Evolutionary conservation across 2,329 filamentous ascomycete species (phyloP), one percentile per base, ranked within the genome.

Genomic region (Aspergillus terreus): DNA sequence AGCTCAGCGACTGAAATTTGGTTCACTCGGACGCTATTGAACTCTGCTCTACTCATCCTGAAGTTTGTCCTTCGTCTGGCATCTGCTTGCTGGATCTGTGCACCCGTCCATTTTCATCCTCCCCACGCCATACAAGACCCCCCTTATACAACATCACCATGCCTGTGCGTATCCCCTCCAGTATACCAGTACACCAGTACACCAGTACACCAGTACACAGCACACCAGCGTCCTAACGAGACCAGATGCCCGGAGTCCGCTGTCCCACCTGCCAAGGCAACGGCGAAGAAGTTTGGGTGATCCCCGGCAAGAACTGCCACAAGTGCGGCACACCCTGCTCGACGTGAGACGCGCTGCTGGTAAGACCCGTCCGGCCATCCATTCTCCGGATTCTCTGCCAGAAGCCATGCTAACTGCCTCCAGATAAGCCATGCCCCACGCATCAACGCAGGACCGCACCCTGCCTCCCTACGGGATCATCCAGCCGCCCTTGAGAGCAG

Each of bases 261-360:
- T 76, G 73, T 52, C 72, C 72, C 27, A 70, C 56, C 15, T 76
- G 73, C 51, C 50, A 59, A 46, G 54, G 52, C 2, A 50, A 65
- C 6, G 71, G 71, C 21, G 59, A 68, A 47, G 72, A 74, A 57
- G 62, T 66, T 21, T 76, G 73, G 73, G 73, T 76, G 3, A 76
- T 76, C 49, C 73, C 73, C 5, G 73, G 73, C n/a, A 75, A 74
- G 52, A 65, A 69, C 55, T 76, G 73, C 53, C 73, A 75, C 56
- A 59, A 70, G 38, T 76, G 73, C 50, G 68, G 71, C 10, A 69
- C 67, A 15, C 53, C 64, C 43, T 66, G 70, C 53, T 59, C 61
- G 62, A 62, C 11, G 33, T 35, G 11, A 35, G 33, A 12, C 4
- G 11, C n/a, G 33, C 33, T 35, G 4, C 33, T 35, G 11, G 33